Percentiles rank a stretch among this genome's conserved stretches.
phyloP scores from a whole-genome alignment of 75 land plant species.

The Sequoia sempervirens region DNA sequence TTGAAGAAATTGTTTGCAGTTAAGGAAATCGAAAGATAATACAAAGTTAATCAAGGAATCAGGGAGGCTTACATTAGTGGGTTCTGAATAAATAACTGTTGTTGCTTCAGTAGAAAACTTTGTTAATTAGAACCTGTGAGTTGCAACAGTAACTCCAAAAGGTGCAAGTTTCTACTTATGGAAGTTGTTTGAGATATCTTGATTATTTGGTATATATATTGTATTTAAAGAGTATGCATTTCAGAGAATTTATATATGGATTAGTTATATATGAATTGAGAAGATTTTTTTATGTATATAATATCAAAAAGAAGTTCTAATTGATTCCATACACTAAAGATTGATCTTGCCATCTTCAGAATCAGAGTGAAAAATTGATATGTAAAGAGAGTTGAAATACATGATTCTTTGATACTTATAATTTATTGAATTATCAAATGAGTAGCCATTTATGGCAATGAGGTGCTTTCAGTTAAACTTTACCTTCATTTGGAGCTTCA shows the following conservation, averaged over 20 bases:
- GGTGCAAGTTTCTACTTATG: background rate
- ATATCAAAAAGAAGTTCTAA: background rate
- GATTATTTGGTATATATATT: background rate
- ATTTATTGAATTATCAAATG: background rate
- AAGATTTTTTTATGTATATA: background rate
- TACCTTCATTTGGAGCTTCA: background rate
- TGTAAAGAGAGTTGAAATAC: background rate
- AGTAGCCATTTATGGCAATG: background rate
- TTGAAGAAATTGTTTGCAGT: background rate
- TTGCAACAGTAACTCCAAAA: background rate
- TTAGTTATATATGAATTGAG: background rate
- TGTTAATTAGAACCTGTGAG: background rate
- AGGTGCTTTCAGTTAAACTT: background rate
- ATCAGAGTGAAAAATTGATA: background rate
- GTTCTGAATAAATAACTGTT: background rate
- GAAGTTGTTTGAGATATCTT: background rate
- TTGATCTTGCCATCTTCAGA: background rate
- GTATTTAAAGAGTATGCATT: background rate
- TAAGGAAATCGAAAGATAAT: background rate
- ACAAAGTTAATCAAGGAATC: background rate
- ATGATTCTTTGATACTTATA: too few species aligned
- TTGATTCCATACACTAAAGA: background rate
- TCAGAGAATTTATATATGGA: background rate
- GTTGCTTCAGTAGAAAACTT: background rate
- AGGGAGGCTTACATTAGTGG: background rate